Conservation (phyloP, 805 yeast species). For the Babjeviella inositovora region DNA sequence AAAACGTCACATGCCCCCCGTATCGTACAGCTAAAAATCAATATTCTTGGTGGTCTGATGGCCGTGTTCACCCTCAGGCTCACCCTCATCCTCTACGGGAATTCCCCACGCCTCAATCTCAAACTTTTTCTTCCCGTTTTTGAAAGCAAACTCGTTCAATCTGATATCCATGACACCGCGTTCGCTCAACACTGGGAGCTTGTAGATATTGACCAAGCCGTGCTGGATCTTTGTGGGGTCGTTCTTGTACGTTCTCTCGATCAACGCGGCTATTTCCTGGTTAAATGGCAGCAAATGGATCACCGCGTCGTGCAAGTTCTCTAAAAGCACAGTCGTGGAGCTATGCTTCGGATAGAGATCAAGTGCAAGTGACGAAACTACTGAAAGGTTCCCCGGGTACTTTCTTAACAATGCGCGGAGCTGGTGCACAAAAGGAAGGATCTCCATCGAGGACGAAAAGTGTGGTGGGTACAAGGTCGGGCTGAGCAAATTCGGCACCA, state of each 20-base stretch:
- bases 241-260: slow-evolving; percentile 55
- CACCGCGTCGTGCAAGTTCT: slow-evolving; percentile 48
- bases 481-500: slow-evolving; percentile 64
- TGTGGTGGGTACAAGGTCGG: slow-evolving; percentile 57
- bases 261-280: slow-evolving; percentile 47
- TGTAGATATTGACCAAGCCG: slow-evolving; percentile 66
- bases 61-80: slow-evolving; percentile 6
- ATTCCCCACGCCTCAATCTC: slow-evolving; percentile 95
- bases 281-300: slow-evolving; percentile 71
- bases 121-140: slow-evolving; percentile 67
- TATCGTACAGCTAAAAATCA: slow-evolving; percentile 11
- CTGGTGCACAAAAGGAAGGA: slow-evolving; percentile 45
- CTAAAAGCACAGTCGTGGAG: slow-evolving; percentile 30
- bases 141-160: slow-evolving; percentile 70
- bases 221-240: slow-evolving; percentile 70
- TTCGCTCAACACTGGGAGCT: slow-evolving; percentile 58
- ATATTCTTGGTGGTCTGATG: slow-evolving; percentile 15
- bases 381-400: slow-evolving; percentile 24
- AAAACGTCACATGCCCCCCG: too few relatives aligned
- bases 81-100: slow-evolving; percentile 79
- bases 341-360: slow-evolving; percentile 47
- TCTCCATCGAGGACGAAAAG: slow-evolving; percentile 23
- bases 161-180: slow-evolving; percentile 68
- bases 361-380: slow-evolving; percentile 41
- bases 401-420: slow-evolving; percentile 36